These are phyloP conservation scores for Microdochium nivale DNA, from an alignment of 2,329 filamentous ascomycete species.

Conservation along the genomic window DNA sequence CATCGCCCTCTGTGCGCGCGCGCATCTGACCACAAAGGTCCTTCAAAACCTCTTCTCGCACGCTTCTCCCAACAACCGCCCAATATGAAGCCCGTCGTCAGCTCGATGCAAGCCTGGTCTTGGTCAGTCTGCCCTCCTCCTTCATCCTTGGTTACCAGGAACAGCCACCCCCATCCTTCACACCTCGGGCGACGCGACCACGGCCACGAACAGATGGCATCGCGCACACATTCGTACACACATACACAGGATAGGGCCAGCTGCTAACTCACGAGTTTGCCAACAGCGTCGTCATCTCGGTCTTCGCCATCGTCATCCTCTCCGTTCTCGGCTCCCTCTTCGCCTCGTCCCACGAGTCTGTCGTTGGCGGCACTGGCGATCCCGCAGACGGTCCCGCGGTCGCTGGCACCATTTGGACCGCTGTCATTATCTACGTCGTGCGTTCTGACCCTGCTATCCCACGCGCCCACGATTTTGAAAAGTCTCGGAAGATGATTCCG, in stretches of 20 bases:
- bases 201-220: background rate
- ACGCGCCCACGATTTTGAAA: background rate
- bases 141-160: background rate
- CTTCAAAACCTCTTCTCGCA: background rate
- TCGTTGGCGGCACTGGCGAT: slow-evolving; percentile 67
- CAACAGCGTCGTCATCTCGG: slow-evolving; percentile 62
- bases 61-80: slow-evolving; percentile 4
- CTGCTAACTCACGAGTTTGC: too few species aligned
- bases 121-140: slow-evolving; percentile 53
- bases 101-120: slow-evolving; percentile 87
- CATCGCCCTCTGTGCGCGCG: background rate
- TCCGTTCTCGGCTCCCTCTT: slow-evolving; percentile 62
- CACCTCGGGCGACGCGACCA: background rate
- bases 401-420: slow-evolving; percentile 76
- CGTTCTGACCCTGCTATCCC: slow-evolving; percentile 24
- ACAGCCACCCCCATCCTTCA: background rate
- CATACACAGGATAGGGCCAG: background rate
- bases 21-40: background rate
- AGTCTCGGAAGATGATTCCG: background rate
- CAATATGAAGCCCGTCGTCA: slow-evolving; percentile 90
- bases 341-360: slow-evolving; percentile 69
- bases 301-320: slow-evolving; percentile 59
- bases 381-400: slow-evolving; percentile 68
- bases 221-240: background rate
- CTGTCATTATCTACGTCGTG: slow-evolving; percentile 85